Conservation (phyloP, 305 asterid species). For the Fraxinus latifolia region DNA sequence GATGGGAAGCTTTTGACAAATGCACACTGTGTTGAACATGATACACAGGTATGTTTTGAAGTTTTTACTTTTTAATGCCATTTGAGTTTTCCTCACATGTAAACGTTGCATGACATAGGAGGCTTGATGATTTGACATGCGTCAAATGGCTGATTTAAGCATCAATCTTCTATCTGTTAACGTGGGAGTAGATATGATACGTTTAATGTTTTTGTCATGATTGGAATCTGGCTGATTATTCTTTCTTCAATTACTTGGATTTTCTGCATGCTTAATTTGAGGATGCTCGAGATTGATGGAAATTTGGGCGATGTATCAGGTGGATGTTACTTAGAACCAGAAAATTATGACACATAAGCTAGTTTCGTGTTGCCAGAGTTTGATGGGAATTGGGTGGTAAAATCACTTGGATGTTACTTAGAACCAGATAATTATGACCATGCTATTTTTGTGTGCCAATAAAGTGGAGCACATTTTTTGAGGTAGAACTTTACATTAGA, state of each 20-base stretch:
- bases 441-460: neutral
- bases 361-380: neutral
- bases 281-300: neutral
- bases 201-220: neutral
- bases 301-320: neutral
- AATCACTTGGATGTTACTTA: neutral
- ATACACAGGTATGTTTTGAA: conserved; percentile 55
- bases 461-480: neutral
- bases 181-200: neutral
- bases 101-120: neutral
- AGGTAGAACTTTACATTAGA: neutral
- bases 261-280: neutral
- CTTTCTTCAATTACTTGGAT: neutral
- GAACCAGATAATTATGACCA: neutral
- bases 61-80: neutral
- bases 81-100: neutral
- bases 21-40: conserved; percentile 89
- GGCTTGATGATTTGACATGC: conserved; percentile 17
- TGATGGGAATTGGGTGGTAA: neutral
- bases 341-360: neutral
- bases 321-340: neutral
- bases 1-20: conserved; percentile 84
- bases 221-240: neutral
- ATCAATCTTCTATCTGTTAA: neutral
- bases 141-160: conserved; percentile 5